phyloP scores from a whole-genome alignment of 805 yeast genomes.

The Naumovozyma castellii region DNA sequence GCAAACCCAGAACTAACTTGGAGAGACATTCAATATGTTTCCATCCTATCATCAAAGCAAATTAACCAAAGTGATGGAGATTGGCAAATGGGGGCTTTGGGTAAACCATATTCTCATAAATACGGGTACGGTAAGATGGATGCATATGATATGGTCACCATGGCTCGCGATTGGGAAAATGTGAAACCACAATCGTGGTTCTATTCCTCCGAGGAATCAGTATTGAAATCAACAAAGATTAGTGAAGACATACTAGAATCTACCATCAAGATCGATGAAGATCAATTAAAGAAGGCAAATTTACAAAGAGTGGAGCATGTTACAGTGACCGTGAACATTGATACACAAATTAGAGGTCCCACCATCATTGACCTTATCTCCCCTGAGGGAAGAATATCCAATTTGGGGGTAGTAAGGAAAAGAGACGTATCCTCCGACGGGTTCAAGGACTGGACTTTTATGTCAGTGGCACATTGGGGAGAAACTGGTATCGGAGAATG shows the following conservation, averaged over 20 bases:
- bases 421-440: constrained; percentile 51
- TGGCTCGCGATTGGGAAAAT: constrained; percentile 66
- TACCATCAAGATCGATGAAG: constrained; percentile 37
- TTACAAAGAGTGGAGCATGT: constrained; percentile 76
- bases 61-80: constrained; percentile 57
- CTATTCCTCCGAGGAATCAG: constrained; percentile 38
- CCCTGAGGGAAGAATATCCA: constrained; percentile 67
- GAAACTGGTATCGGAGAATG: constrained; percentile 84
- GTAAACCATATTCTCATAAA: constrained; percentile 66
- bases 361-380: constrained; percentile 57
- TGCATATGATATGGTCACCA: constrained; percentile 61
- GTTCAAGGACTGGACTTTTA: constrained; percentile 77
- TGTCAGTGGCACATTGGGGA: constrained; percentile 99
- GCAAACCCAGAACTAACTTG: constrained; percentile 85
- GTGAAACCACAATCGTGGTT: constrained; percentile 91
- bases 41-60: constrained; percentile 60
- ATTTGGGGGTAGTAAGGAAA: constrained; percentile 59
- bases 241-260: constrained; percentile 27
- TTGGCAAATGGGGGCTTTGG: constrained; percentile 65
- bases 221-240: constrained; percentile 22
- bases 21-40: constrained; percentile 88
- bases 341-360: constrained; percentile 57
- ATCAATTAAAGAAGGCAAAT: constrained; percentile 45
- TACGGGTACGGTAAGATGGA: constrained; percentile 92
- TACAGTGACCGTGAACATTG: constrained; percentile 67